A percentile compares a stretch with the other conserved stretches of the same genome.
Conservation (phyloP, 192 early-diverging fungal species). For the Coemansia sp. region DNA sequence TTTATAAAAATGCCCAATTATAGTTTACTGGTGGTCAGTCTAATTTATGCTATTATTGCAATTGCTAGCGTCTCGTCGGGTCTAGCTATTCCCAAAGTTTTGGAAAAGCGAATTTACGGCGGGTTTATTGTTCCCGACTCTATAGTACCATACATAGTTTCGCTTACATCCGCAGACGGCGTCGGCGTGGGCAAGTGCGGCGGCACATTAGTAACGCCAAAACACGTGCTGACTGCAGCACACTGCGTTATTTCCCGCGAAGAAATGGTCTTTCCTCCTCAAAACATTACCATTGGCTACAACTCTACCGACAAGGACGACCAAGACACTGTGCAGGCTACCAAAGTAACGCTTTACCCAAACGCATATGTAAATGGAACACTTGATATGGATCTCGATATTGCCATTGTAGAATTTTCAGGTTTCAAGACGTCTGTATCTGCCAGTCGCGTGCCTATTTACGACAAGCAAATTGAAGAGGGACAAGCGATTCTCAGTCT, state of each 20-base stretch:
- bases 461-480: not conserved
- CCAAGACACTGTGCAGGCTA: not conserved
- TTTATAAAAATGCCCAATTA: not conserved
- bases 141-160: slow-evolving; percentile 7
- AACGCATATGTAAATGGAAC: not conserved
- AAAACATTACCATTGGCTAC: slow-evolving; percentile 14
- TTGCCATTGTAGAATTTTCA: slow-evolving; percentile 3
- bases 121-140: slow-evolving; percentile 3
- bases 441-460: not conserved
- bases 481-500: slow-evolving; percentile 5
- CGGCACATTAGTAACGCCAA: slow-evolving; percentile 1
- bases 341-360: slow-evolving; percentile 5
- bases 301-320: slow-evolving; percentile 2
- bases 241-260: slow-evolving; percentile 2
- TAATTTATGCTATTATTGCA: slow-evolving; percentile 6
- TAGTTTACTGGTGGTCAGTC: slow-evolving; percentile 1
- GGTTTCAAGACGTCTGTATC: not conserved
- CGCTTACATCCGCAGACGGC: not conserved
- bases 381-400: slow-evolving; percentile 7
- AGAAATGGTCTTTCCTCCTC: not conserved
- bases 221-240: slow-evolving; percentile 1
- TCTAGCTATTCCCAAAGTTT: not conserved
- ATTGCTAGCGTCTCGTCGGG: not conserved
- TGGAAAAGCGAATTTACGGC: slow-evolving; percentile 7
- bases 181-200: not conserved